phyloP scores from a whole-genome alignment of 208 protist genomes.

The Crithidia acanthocephali region DNA sequence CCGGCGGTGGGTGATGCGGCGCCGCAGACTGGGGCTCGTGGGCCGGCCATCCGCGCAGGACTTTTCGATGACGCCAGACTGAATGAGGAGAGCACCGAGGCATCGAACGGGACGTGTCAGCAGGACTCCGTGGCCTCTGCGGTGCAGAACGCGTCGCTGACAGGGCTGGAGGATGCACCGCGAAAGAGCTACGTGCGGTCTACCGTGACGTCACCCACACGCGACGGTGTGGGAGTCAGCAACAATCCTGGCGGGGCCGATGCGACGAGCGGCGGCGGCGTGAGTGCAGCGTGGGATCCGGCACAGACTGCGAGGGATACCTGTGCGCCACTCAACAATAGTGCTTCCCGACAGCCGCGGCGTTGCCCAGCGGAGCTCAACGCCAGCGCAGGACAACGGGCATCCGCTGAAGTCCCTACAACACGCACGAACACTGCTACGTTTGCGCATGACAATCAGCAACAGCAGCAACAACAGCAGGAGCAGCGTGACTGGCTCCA shows the following conservation, averaged over 20 bases:
- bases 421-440: no score
- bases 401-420: no score
- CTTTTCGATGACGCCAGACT: neutral
- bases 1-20: neutral
- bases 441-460: no score
- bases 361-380: no score
- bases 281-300: no score
- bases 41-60: neutral
- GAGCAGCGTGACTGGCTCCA: conserved; percentile 1
- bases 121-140: neutral
- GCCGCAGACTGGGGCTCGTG: neutral
- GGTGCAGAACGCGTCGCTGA: neutral
- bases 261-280: no score
- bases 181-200: conserved; percentile 50
- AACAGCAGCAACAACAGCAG: no score
- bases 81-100: conserved; percentile 13
- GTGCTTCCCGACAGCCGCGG: no score
- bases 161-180: conserved; percentile 42
- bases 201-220: conserved; percentile 9
- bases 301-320: no score
- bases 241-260: neutral
- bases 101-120: neutral
- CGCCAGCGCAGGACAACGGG: neutral
- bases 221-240: neutral
- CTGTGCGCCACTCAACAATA: no score